These are phyloP conservation scores for Pythium dissotocum DNA, from an alignment of 352 stramenopile genomes.

Conservation along the genomic window DNA sequence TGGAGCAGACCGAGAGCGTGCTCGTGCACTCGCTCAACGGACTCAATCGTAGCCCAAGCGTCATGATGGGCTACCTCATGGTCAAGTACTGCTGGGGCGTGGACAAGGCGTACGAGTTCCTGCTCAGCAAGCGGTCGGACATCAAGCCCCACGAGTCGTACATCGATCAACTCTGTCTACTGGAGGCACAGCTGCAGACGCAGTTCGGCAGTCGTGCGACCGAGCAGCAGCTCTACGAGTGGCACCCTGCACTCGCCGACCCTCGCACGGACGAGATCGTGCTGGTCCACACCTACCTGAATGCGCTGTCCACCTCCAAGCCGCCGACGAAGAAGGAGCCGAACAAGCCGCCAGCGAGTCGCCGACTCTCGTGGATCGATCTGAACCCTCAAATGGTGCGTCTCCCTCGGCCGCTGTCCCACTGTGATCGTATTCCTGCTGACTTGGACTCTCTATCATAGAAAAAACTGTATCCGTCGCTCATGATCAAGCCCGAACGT, in stretches of 20 bases:
- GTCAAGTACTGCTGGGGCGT: conserved; percentile 92
- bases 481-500: conserved; percentile 62
- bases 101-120: conserved; percentile 91
- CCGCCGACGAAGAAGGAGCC: conserved; percentile 19
- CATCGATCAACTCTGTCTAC: conserved; percentile 64
- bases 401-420: neutral
- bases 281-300: conserved; percentile 80
- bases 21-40: conserved; percentile 89
- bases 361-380: conserved; percentile 71
- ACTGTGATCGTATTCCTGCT: neutral
- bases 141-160: conserved; percentile 83
- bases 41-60: conserved; percentile 73
- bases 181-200: conserved; percentile 67
- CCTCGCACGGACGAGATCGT: conserved; percentile 64
- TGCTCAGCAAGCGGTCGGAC: conserved; percentile 86
- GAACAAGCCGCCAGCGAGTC: conserved; percentile 29
- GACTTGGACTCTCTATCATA: conserved; percentile 16
- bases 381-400: conserved; percentile 62
- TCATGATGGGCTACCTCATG: conserved; percentile 92
- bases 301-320: conserved; percentile 36
- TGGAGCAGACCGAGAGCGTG: conserved; percentile 84
- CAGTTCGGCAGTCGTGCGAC: conserved; percentile 42
- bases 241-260: conserved; percentile 46
- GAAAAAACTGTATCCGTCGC: conserved; percentile 56
- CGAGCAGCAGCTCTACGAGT: conserved; percentile 76